Conservation (phyloP, 208 protist genomes). For the Spongospora subterranea region DNA sequence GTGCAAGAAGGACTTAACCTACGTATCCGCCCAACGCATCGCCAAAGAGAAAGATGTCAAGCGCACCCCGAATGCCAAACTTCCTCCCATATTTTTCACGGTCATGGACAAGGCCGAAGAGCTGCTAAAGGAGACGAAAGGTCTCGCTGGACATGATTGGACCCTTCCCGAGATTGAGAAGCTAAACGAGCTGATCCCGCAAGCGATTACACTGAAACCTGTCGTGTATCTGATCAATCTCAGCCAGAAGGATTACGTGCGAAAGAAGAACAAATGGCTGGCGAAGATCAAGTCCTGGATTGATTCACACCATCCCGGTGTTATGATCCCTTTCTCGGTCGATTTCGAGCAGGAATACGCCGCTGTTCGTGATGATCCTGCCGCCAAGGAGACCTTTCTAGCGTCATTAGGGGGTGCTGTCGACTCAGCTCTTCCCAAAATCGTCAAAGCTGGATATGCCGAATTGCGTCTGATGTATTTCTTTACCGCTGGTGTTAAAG, state of each 20-base stretch:
- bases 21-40: not conserved
- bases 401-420: not conserved
- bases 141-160: constrained; percentile 11
- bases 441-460: constrained; percentile 73
- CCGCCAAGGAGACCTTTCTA: constrained; percentile 30
- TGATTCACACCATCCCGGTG: constrained; percentile 50
- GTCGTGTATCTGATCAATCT: constrained; percentile 65
- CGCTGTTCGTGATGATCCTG: not conserved
- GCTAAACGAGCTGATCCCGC: constrained; percentile 45
- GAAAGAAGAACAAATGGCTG: constrained; percentile 55
- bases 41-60: constrained; percentile 34
- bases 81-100: constrained; percentile 9
- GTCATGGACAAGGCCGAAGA: constrained; percentile 50
- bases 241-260: constrained; percentile 46
- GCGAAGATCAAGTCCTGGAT: constrained; percentile 48
- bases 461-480: constrained; percentile 89
- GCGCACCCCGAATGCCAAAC: constrained; percentile 35
- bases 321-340: constrained; percentile 38
- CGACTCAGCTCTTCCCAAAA: constrained; percentile 50
- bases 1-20: constrained; percentile 64
- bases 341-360: constrained; percentile 42
- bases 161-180: constrained; percentile 5
- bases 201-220: constrained; percentile 62
- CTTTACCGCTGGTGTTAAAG: constrained; percentile 82
- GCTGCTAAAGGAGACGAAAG: constrained; percentile 37